phyloP scores from a whole-genome alignment of 495 filamentous ascomycete species.

The Penicillium waksmanii region DNA sequence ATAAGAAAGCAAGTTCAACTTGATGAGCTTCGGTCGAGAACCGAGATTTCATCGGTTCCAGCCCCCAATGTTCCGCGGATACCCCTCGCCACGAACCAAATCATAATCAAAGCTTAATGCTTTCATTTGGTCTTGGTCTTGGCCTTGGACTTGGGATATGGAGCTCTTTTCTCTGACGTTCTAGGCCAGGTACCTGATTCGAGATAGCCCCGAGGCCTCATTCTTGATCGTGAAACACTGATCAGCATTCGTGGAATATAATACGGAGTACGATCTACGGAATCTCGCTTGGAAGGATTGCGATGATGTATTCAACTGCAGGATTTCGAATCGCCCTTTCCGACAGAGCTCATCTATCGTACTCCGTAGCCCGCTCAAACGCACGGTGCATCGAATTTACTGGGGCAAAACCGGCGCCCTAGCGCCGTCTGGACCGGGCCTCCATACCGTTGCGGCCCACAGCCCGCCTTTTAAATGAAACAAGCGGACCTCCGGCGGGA shows the following conservation, averaged over 20 bases:
- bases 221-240: slow-evolving; percentile 10
- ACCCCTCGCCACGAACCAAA: slow-evolving; percentile 11
- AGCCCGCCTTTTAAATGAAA: slow-evolving; percentile 25
- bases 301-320: not conserved
- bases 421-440: slow-evolving; percentile 6
- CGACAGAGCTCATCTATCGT: slow-evolving; percentile 3
- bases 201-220: not conserved
- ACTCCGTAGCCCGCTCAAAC: slow-evolving; percentile 5
- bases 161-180: not conserved
- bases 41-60: slow-evolving; percentile 13
- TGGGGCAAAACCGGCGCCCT: not conserved
- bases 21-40: not conserved
- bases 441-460: slow-evolving; percentile 14
- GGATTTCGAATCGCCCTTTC: not conserved
- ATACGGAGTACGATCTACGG: not conserved
- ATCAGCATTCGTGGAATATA: slow-evolving; percentile 7
- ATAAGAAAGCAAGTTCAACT: not conserved
- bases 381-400: slow-evolving; percentile 5
- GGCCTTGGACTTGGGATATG: not conserved
- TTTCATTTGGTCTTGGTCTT: not conserved
- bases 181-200: not conserved
- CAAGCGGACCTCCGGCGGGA: slow-evolving; percentile 20
- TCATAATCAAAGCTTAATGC: slow-evolving; percentile 1
- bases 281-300: too few species aligned
- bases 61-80: slow-evolving; percentile 2